Base-by-base conservation (phyloP, 1,284 basidiomycete genomes). In the Ganoderma boninense region DNA sequence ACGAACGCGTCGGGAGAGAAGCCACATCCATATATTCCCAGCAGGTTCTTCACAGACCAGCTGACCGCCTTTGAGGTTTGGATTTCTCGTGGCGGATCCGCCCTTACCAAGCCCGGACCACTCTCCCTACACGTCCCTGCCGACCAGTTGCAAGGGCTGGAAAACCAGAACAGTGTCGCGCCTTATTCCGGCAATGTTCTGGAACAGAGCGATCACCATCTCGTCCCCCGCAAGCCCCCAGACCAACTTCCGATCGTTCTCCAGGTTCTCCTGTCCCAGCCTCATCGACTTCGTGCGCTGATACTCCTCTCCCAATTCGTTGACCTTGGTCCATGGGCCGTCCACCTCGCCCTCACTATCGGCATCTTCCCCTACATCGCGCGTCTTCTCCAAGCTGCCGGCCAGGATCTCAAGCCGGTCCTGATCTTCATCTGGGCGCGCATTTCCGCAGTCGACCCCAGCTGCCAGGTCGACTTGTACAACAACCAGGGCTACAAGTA, bases 331-430 rank as follows among this genome's bases (percentile, higher is more conserved):
- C 97, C 97, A 7, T 99, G 97, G 97, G 97, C 98, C 0, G 98
- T 99, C 68, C 95, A 98, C 75, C 90, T 98, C 49, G 97, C 98
- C 8, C 87, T 99, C 46, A 95, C 95, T n/a, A 98, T 99, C 77
- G 97, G 97, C 26, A 99, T 99, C 78, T 99, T 99, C 84, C 98
- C 98, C 2, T 99, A 99, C 79, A 98, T 99, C 60, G 96, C 97
- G 72, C 97, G 98, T 78, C 89, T 99, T 6, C 87, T 99, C 2
- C 97, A 98, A 82, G 97, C 97, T 0, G 97, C 97, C 0, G 96
- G 96, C 0, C 92, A 94, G 73, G 97, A 99, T 78, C 89, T 99
- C 40, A 94, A 97, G 64, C 97, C 98, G 0, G 97, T 99, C n/a
- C 87, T 99, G 42, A 98, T 99, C 75, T 99, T 99, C 84, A 99